A percentile compares a stretch with the other conserved stretches of the same genome.
Evolutionary conservation across 371 early-diverging fungal species (phyloP).

Genomic region (Mortierella sp.): DNA sequence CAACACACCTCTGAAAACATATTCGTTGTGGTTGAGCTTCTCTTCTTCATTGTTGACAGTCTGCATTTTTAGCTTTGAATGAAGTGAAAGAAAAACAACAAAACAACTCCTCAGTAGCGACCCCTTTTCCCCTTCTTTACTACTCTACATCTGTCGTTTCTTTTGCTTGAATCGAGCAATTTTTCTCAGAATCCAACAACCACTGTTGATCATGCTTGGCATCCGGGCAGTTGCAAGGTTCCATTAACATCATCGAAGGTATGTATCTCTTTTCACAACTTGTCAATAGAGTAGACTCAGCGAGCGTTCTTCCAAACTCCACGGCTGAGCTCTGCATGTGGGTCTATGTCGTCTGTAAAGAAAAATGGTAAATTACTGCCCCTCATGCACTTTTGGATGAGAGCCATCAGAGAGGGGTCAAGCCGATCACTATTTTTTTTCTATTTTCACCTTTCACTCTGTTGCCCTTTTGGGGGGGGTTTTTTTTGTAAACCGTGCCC

Average conservation of each 20-base stretch:
- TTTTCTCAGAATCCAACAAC: background rate
- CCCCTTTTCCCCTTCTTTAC: background rate
- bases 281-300: background rate
- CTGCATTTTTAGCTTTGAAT: background rate
- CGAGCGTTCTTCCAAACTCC: background rate
- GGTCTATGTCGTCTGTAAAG: background rate
- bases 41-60: background rate
- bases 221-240: background rate
- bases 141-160: background rate
- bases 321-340: background rate
- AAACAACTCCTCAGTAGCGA: background rate
- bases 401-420: background rate
- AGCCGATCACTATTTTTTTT: background rate
- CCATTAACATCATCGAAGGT: background rate
- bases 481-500: constrained; percentile 1
- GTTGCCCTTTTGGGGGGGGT: background rate
- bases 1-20: background rate
- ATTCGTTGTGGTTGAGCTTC: background rate
- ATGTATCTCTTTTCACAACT: background rate
- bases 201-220: background rate
- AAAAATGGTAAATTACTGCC: background rate
- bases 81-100: background rate
- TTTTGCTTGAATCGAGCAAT: background rate
- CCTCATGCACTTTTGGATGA: background rate
- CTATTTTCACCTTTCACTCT: background rate